phyloP scores from a whole-genome alignment of 1,139 yeast genomes.

The Magnusiomyces clavatus region DNA sequence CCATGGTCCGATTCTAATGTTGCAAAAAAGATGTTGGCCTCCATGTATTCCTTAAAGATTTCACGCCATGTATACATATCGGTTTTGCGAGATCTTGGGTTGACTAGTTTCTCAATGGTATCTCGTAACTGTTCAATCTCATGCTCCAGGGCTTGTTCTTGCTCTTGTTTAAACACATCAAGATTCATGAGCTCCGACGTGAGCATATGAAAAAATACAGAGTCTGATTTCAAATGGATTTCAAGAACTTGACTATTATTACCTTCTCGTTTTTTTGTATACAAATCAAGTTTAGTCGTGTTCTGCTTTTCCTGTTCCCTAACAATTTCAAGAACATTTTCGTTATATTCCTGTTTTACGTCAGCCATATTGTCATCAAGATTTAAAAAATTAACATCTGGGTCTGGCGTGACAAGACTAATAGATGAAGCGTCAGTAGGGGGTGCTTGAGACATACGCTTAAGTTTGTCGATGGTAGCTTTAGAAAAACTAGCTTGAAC shows the following conservation, averaged over 20 bases:
- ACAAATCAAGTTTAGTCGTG: too few relatives aligned
- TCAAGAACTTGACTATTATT: conserved; percentile 21
- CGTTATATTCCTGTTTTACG: neutral
- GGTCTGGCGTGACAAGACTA: neutral
- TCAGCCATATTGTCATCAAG: neutral
- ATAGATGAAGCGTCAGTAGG: conserved; percentile 5
- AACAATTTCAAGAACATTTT: neutral
- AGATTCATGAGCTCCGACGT: conserved; percentile 48
- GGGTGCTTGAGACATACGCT: conserved; percentile 12
- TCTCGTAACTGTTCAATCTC: conserved; percentile 41
- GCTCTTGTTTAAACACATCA: conserved; percentile 39
- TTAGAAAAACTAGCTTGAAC: conserved; percentile 16
- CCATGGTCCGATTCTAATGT: conserved; percentile 45
- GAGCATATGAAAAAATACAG: conserved; percentile 50
- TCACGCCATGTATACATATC: conserved; percentile 70
- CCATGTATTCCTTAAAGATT: conserved; percentile 55
- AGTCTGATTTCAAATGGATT: conserved; percentile 34
- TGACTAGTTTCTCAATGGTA: conserved; percentile 35
- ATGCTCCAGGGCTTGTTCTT: conserved; percentile 39
- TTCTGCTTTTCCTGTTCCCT: neutral
- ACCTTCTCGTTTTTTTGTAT: neutral
- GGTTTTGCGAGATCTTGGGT: conserved; percentile 36
- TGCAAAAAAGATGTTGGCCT: conserved; percentile 57
- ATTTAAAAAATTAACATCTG: neutral
- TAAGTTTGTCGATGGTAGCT: conserved; percentile 14